Conservation (phyloP, 257 asterid species). For the Ophiorrhiza pumila region DNA sequence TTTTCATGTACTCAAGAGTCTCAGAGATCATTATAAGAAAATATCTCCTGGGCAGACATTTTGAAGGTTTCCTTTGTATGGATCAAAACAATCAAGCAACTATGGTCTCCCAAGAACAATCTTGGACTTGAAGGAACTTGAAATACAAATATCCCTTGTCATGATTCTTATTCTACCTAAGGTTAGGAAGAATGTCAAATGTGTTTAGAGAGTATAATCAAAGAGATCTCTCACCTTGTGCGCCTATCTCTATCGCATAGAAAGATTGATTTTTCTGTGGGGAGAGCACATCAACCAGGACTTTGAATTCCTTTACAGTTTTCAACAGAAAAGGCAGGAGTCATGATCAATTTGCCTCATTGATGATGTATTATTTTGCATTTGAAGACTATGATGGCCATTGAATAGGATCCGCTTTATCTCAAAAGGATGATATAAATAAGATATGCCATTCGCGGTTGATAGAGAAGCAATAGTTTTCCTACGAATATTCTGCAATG, state of each 20-base stretch:
- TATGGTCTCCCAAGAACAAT: not conserved
- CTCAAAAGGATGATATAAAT: not conserved
- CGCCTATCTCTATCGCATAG: not conserved
- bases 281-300: not conserved
- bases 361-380: not conserved
- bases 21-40: not conserved
- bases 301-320: not conserved
- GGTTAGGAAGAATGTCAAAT: conserved; percentile 21
- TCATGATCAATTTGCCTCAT: not conserved
- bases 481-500: conserved; percentile 17
- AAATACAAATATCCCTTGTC: not conserved
- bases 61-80: conserved; percentile 5
- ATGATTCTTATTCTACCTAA: conserved; percentile 14
- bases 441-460: not conserved
- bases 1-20: not conserved
- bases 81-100: conserved; percentile 16
- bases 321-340: not conserved
- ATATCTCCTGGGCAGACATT: not conserved
- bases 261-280: not conserved
- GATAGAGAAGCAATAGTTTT: not conserved
- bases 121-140: conserved; percentile 3
- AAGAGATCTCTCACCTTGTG: conserved; percentile 9
- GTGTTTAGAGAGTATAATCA: conserved; percentile 13
- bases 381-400: conserved; percentile 4
- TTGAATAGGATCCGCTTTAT: conserved; percentile 8